Base-by-base conservation (phyloP, 352 stramenopile species). In the Phytophthora kernoviae region DNA sequence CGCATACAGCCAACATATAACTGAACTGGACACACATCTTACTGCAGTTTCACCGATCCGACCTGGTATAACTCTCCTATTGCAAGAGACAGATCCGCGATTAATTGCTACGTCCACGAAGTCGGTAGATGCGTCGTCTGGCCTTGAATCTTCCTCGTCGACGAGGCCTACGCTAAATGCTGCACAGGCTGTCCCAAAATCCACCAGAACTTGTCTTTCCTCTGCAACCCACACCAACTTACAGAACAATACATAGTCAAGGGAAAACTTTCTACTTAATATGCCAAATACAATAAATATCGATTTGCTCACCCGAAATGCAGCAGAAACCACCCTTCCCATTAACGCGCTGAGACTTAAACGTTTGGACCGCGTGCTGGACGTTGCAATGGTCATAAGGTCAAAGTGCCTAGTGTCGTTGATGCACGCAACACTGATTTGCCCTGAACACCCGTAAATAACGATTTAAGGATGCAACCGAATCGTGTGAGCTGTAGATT, bases 261-360 rank as follows among this genome's bases (percentile, higher is more conserved):
- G n/a, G n/a, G n/a, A n/a, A 30, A 30, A 30, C 24, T 7, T 7
- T 7, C 24, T 30, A 30, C 24, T 6, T n/a, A n/a, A 30, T 30
- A n/a, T 30, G 24, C 3, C 24, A 30, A 30, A 30, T 30, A 30
- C 24, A 6, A 6, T 6, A 30, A 30, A 6, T 30, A 30, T 30
- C 24, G 6, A 30, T 20, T 4, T 20, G 22, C 30, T 21, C 59
- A 68, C 68, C 52, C 55, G 54, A 0, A 68, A 43, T 17, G 47
- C 54, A 21, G 51, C n/a, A 5, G 52, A 27, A 40, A 67, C 37
- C 4, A 44, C 52, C 37, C 55, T 57, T 18, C 50, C 53, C 17
- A 75, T 18, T 11, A 77, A 39, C 36, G 58, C 15, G 26, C 41
- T 68, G n/a, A 73, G 27, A 39, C 48, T 65, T 9, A 75, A 32